phyloP scores from a whole-genome alignment of 352 stramenopile genomes.

The Salisapilia sapeloensis region DNA sequence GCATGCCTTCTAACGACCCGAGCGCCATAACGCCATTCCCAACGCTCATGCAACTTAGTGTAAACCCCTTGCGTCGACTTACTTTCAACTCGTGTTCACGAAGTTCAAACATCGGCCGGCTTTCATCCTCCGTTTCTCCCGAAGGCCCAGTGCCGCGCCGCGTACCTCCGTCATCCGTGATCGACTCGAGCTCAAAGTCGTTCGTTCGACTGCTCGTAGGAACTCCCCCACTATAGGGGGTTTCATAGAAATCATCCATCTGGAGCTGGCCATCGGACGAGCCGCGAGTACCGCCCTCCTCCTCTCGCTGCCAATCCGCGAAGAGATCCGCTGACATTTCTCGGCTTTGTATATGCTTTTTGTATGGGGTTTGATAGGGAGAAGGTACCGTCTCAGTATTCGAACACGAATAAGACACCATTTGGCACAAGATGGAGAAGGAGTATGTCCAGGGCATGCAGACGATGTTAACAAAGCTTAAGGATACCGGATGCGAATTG shows the following conservation, averaged over 20 bases:
- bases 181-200: slow-evolving; percentile 67
- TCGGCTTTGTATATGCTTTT: too few species aligned
- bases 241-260: too few species aligned
- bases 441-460: slow-evolving; percentile 13
- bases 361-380: too few species aligned
- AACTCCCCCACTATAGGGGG: too few species aligned
- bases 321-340: slow-evolving; percentile 80
- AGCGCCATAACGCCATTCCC: slow-evolving; percentile 71
- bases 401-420: too few species aligned
- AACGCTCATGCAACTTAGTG: slow-evolving; percentile 59
- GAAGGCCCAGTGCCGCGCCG: slow-evolving; percentile 1
- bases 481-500: slow-evolving; percentile 6
- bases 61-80: slow-evolving; percentile 71
- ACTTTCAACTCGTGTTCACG: slow-evolving; percentile 78
- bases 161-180: slow-evolving; percentile 19
- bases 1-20: slow-evolving; percentile 62
- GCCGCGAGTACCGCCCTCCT: slow-evolving; percentile 13
- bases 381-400: too few species aligned
- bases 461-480: slow-evolving; percentile 16
- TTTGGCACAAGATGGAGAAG: slow-evolving; percentile 1
- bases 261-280: too few species aligned
- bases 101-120: slow-evolving; percentile 75
- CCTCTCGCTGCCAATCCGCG: slow-evolving; percentile 78
- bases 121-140: slow-evolving; percentile 42
- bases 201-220: slow-evolving; percentile 18